Conservation (phyloP, 176 grass and related monocot species). For the Oropetium thomaeum region DNA sequence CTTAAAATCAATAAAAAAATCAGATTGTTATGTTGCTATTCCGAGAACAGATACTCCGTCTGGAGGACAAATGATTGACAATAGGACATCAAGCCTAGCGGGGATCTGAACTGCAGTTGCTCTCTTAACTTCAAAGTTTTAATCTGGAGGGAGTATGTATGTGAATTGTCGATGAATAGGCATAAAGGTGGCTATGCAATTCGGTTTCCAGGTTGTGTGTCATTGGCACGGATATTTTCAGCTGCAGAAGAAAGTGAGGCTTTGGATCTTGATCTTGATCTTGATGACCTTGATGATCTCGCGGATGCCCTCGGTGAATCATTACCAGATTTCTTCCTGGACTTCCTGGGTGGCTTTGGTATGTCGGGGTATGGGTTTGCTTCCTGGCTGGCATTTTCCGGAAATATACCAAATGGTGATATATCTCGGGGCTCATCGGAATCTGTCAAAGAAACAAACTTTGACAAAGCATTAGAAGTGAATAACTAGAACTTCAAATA, state of each 20-base stretch:
- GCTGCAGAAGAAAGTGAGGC: slow-evolving; percentile 42
- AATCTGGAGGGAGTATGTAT: neutral
- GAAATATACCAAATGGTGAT: slow-evolving; percentile 57
- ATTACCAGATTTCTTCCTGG: slow-evolving; percentile 55
- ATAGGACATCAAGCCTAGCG: neutral
- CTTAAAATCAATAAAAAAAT: neutral
- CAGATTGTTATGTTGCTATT: neutral
- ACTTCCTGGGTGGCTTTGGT: slow-evolving; percentile 67
- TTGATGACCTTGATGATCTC: slow-evolving; percentile 53
- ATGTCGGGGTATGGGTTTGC: slow-evolving; percentile 49
- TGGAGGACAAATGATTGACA: neutral
- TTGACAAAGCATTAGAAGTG: neutral
- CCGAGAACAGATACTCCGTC: neutral
- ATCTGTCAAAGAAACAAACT: slow-evolving; percentile 37
- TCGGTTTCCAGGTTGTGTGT: slow-evolving; percentile 24
- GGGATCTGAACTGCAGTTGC: neutral
- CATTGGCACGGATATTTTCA: neutral
- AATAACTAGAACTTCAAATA: neutral
- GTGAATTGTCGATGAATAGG: neutral
- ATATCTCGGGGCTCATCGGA: slow-evolving; percentile 70
- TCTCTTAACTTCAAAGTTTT: neutral
- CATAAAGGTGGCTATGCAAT: slow-evolving; percentile 36
- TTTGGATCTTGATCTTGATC: slow-evolving; percentile 55
- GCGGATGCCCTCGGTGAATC: slow-evolving; percentile 39
- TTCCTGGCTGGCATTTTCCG: slow-evolving; percentile 41